These are phyloP conservation scores for Kwoniella shivajii DNA, from an alignment of 1,284 basidiomycete genomes.

Conservation along the genomic window DNA sequence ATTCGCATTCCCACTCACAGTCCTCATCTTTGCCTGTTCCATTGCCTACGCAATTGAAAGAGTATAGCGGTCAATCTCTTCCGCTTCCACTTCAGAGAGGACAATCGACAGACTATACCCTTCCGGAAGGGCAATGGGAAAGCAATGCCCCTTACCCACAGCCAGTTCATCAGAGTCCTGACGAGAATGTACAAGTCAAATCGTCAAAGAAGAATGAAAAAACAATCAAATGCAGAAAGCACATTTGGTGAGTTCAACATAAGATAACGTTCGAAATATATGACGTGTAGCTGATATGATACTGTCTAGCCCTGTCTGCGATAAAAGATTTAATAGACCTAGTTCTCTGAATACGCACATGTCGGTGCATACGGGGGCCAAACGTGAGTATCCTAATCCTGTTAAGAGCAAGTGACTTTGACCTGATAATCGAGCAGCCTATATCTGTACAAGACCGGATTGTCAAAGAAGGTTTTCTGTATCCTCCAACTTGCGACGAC, in stretches of 20 bases:
- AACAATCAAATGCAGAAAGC: neutral
- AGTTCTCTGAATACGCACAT: constrained; percentile 67
- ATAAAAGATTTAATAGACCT: constrained; percentile 65
- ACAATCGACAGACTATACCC: neutral
- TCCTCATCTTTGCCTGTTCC: neutral
- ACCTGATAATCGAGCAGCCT: neutral
- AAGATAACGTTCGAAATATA: neutral
- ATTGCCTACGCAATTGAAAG: neutral
- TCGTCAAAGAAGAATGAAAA: neutral
- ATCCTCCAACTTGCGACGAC: constrained; percentile 7
- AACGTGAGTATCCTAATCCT: constrained; percentile 57
- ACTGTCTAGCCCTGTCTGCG: constrained; percentile 57
- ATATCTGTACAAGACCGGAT: constrained; percentile 10
- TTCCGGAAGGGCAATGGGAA: constrained; percentile 1
- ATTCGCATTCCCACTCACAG: constrained; percentile 1
- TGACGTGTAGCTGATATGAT: too few relatives aligned
- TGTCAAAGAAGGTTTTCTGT: constrained; percentile 13
- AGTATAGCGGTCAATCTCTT: neutral
- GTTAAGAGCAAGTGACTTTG: neutral
- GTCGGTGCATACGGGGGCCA: constrained; percentile 66
- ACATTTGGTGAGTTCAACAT: constrained; percentile 7
- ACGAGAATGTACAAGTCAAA: too few relatives aligned
- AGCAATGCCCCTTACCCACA: constrained; percentile 1
- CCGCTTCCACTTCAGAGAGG: neutral
- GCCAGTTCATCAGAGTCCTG: neutral